phyloP scores from a whole-genome alignment of 345 rosid genomes.

The Lepidium didymum region DNA sequence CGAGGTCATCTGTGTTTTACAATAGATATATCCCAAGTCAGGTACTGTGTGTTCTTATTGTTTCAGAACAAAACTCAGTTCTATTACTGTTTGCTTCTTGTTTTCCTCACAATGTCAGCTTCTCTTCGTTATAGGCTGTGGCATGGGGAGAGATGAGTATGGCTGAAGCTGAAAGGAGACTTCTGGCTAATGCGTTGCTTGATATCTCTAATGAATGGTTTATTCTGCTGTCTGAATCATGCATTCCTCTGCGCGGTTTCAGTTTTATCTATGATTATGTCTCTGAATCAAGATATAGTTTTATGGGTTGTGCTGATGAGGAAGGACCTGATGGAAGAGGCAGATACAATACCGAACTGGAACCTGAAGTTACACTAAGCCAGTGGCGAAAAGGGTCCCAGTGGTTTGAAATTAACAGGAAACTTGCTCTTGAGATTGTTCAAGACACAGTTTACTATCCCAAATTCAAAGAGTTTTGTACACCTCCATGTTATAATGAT shows the following conservation, averaged over 20 bases:
- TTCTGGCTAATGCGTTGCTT: conserved; percentile 79
- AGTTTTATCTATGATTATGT: conserved; percentile 53
- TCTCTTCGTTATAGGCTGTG: conserved; percentile 40
- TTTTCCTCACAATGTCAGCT: background rate
- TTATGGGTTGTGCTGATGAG: conserved; percentile 78
- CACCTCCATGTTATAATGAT: conserved; percentile 71
- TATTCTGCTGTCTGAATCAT: conserved; percentile 75
- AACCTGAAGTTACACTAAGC: conserved; percentile 57
- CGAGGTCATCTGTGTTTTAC: conserved; percentile 61
- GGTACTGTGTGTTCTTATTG: conserved; percentile 37
- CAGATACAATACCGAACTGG: conserved; percentile 50
- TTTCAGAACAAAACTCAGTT: background rate
- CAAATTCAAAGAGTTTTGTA: conserved; percentile 65
- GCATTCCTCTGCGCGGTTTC: conserved; percentile 81
- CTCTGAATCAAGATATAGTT: conserved; percentile 55
- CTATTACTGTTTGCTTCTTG: background rate
- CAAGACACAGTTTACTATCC: conserved; percentile 65
- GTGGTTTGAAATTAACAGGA: conserved; percentile 76
- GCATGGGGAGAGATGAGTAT: conserved; percentile 94
- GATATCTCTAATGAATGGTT: conserved; percentile 90
- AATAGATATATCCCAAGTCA: conserved; percentile 83
- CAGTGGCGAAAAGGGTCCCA: conserved; percentile 98
- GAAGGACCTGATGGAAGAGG: conserved; percentile 77
- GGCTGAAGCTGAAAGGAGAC: conserved; percentile 94
- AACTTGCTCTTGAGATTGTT: conserved; percentile 55